Evolutionary conservation across 768 basidiomycete species (phyloP).

Genomic region (Galerina marginata): DNA sequence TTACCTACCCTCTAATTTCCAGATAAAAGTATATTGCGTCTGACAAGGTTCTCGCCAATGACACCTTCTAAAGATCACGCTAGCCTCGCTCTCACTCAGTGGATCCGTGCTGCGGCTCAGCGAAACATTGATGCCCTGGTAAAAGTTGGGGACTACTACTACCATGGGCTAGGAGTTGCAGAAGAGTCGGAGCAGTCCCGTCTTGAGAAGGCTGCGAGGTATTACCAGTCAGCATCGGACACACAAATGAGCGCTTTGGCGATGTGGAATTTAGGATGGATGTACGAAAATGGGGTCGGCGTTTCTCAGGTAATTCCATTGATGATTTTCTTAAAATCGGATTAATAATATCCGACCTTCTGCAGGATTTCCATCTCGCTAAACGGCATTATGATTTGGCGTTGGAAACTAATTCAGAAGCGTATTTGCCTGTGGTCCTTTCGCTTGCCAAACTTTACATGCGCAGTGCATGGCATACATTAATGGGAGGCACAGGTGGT

Average conservation of each 20-base stretch:
- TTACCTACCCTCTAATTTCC: background rate
- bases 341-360: constrained; percentile 1
- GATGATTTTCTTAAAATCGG: background rate
- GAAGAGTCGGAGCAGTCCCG: constrained; percentile 57
- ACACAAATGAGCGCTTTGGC: constrained; percentile 92
- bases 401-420: constrained; percentile 85
- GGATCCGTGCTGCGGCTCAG: constrained; percentile 93
- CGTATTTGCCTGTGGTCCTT: constrained; percentile 85
- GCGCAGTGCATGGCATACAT: constrained; percentile 83
- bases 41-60: constrained; percentile 70
- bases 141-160: constrained; percentile 98
- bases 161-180: constrained; percentile 84
- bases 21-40: constrained; percentile 76
- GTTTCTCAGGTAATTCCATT: constrained; percentile 70
- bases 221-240: constrained; percentile 94
- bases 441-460: constrained; percentile 84
- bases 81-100: constrained; percentile 84
- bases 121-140: constrained; percentile 96
- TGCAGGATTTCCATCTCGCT: constrained; percentile 92
- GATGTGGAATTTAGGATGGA: constrained; percentile 99
- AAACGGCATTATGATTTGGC: constrained; percentile 95
- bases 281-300: constrained; percentile 97
- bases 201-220: constrained; percentile 90
- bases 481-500: constrained; percentile 72
- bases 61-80: constrained; percentile 86